Base-by-base conservation (phyloP, 2,329 filamentous ascomycete species). In the Aureobasidium sp. region DNA sequence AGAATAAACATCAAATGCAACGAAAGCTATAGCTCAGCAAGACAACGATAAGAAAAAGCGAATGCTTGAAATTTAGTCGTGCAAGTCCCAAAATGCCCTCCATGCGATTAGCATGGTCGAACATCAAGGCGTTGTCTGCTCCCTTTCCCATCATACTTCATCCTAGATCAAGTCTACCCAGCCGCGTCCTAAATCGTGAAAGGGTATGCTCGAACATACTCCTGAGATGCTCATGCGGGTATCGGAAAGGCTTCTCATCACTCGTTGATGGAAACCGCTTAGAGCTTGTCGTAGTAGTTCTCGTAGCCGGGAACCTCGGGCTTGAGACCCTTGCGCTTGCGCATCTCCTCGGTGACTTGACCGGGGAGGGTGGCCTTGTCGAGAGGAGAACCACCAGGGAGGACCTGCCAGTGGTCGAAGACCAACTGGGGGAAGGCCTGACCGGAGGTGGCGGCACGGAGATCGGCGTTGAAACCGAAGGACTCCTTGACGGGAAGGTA, bases 321-420 rank as follows among this genome's bases (percentile, higher is more conserved):
- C 91, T 99, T 99, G 85, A 99, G 83, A 91, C 93, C 94, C 91
- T 99, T 99, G 82, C 93, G 90, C 88, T 97, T 97, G 77, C 94
- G 91, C 88, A 95, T 96, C 64, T 88, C 85, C 76, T 83, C 81
- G 72, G 97, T 91, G 72, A 97, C 83, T 76, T 85, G 78, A 77
- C 92, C 94, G 72, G 88, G 84, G 85, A 92, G 90, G 74, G 85
- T 86, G 73, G 86, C 88, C 76, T 79, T 69, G 80, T 99, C 93
- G 74, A 97, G 85, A 70, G 90, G 87, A 71, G 89, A 94, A 73
- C 94, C 94, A 87, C 93, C 93, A 71, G 92, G 90, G 71, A 97
- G 87, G 72, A 94, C 82, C 82, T 96, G 89, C 91, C 92, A 99
- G 84, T 99, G 94, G 79, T 97, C 93, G 82, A 99, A 99, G 74